Evolutionary conservation across 345 rosid species (phyloP).

Genomic region (Gossypium longicalyx): DNA sequence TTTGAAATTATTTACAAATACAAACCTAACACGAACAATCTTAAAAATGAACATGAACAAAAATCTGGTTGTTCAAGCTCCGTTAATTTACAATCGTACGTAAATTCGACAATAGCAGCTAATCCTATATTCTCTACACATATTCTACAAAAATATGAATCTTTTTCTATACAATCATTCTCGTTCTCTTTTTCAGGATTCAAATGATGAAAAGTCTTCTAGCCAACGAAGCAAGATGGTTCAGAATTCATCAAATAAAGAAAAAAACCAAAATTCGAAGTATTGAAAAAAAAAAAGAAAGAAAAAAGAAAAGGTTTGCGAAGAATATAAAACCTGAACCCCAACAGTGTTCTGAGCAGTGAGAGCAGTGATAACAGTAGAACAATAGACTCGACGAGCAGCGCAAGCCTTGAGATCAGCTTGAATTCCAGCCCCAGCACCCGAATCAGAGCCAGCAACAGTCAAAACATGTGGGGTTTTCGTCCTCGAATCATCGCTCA

Average conservation of each 20-base stretch:
- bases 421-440: constrained; percentile 94
- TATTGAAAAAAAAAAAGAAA: background rate
- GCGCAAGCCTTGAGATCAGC: constrained; percentile 93
- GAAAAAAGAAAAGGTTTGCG: background rate
- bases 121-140: background rate
- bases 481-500: constrained; percentile 8
- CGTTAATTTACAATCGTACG: too few species aligned
- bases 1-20: too few species aligned
- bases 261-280: background rate
- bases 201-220: background rate
- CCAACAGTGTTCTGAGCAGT: constrained; percentile 91
- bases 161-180: background rate
- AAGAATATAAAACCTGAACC: constrained; percentile 52
- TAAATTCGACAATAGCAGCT: background rate
- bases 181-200: too few species aligned
- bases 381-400: constrained; percentile 86
- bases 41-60: too few species aligned
- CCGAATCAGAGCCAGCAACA: constrained; percentile 94
- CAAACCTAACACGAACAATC: too few species aligned
- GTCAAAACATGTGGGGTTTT: constrained; percentile 68
- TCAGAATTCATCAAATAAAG: background rate
- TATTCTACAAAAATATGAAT: background rate
- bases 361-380: constrained; percentile 81
- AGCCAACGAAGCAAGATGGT: background rate
- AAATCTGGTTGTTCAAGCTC: too few species aligned